A percentile compares a stretch with the other conserved stretches of the same genome.
Conservation (phyloP, 495 filamentous ascomycete genomes). For the Annulohypoxylon stygium region DNA sequence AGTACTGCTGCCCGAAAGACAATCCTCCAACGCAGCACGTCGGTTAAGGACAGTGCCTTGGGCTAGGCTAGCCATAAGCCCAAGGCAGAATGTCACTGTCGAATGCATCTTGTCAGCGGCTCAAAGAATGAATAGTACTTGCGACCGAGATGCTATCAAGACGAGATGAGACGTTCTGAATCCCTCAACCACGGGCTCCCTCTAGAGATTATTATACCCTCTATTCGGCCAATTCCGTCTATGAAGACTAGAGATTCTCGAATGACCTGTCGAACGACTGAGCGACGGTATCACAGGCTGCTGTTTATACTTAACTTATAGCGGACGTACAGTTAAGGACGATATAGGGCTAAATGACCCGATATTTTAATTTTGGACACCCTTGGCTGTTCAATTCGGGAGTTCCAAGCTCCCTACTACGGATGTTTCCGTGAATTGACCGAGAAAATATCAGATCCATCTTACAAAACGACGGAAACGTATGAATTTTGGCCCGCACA, state of each 20-base stretch:
- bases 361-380: conserved; percentile 42
- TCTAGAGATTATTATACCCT: conserved; percentile 42
- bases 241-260: conserved; percentile 26
- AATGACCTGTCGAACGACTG: conserved; percentile 44
- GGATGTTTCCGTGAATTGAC: conserved; percentile 32
- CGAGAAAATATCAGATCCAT: conserved; percentile 20
- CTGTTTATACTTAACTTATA: conserved; percentile 41
- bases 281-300: conserved; percentile 23
- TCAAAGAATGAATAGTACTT: conserved; percentile 3
- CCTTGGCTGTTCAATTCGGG: conserved; percentile 38
- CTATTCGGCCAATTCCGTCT: conserved; percentile 43
- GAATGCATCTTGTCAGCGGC: conserved; percentile 41
- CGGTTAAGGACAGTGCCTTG: conserved; percentile 41
- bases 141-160: conserved; percentile 11
- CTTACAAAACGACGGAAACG: conserved; percentile 16
- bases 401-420: conserved; percentile 29
- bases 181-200: neutral
- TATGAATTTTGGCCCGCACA: conserved; percentile 30
- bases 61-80: conserved; percentile 43
- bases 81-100: conserved; percentile 42
- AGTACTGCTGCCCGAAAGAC: conserved; percentile 54
- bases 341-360: conserved; percentile 42
- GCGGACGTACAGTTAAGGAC: conserved; percentile 25
- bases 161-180: conserved; percentile 9
- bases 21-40: conserved; percentile 57